These are phyloP conservation scores for Hypoxylon sp. DNA, from an alignment of 2,329 filamentous ascomycete genomes.

Conservation along the genomic window DNA sequence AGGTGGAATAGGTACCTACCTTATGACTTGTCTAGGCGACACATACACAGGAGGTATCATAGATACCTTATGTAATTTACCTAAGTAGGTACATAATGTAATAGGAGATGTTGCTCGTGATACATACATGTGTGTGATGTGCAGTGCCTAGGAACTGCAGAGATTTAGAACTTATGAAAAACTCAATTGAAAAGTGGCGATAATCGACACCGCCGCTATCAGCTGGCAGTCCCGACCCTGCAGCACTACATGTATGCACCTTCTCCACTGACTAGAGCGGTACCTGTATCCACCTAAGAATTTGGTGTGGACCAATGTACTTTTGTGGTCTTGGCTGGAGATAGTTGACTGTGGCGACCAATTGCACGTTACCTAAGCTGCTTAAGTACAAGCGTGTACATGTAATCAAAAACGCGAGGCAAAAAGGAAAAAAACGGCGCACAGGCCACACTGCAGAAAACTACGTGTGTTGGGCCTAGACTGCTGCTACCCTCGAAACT, in stretches of 20 bases:
- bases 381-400: not conserved
- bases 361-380: not conserved
- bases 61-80: no score
- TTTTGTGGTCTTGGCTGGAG: not conserved
- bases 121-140: not conserved
- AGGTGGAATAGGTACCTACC: no score
- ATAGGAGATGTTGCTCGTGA: not conserved
- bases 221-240: not conserved
- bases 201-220: not conserved
- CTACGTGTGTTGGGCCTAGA: constrained; percentile 39
- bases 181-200: no score
- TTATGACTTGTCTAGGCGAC: no score
- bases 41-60: no score
- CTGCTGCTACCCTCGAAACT: constrained; percentile 42
- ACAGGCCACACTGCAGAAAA: constrained; percentile 30
- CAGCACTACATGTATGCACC: not conserved
- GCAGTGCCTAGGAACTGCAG: no score
- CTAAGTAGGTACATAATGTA: not conserved
- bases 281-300: not conserved
- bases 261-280: not conserved
- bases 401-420: constrained; percentile 17
- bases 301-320: not conserved
- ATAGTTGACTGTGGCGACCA: not conserved
- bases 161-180: no score
- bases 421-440: constrained; percentile 26